Base-by-base conservation (phyloP, 176 grass and related monocot species). In the Musa acuminata region DNA sequence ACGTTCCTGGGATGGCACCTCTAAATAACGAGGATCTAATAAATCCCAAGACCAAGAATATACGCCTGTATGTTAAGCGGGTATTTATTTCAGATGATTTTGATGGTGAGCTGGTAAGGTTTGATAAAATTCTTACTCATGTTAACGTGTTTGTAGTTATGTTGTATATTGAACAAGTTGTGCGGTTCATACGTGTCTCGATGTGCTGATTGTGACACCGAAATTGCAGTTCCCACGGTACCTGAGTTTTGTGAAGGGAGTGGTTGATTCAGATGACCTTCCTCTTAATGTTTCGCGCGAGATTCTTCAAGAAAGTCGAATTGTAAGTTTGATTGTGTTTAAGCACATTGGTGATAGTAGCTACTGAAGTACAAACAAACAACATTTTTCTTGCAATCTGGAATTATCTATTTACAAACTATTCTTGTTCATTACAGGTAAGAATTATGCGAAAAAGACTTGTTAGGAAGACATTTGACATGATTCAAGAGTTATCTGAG, bases 371-470 rank as follows among this genome's bases (percentile, higher is more conserved):
- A 43, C 35, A 43, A 43, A 43, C 4, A 43, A 43, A 43, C 4
- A 43, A 43, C 35, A 35, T 20, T 52, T 23, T 24, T 6, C 1
- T 58, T 19, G 23, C 14, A 64, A 75, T 49, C 11, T 66, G 26
- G 24, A 22, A 71, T 22, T 55, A 7, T 49, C 58, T 19, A 16
- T 51, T 6, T 12, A 23, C 23, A 21, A 77, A 20, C 26, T 60
- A 22, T 29, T 78, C 51, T 70, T 69, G 24, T 14, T 70, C 19
- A 43, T 55, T 78, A 29, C 81, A 96, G 92, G 86, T 96, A 24
- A 77, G 92, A 62, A 96, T 96, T 70, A 96, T 96, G 92, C 87
- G 92, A 2, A 96, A 92, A 85, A 89, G 92, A 67, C 92, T 96
- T 77, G 89, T 96, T 74, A 87, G 92, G 75, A 96, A 96, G 85